These are phyloP conservation scores for Lactarius hengduanensis DNA, from an alignment of 768 basidiomycete genomes.

Conservation along the genomic window DNA sequence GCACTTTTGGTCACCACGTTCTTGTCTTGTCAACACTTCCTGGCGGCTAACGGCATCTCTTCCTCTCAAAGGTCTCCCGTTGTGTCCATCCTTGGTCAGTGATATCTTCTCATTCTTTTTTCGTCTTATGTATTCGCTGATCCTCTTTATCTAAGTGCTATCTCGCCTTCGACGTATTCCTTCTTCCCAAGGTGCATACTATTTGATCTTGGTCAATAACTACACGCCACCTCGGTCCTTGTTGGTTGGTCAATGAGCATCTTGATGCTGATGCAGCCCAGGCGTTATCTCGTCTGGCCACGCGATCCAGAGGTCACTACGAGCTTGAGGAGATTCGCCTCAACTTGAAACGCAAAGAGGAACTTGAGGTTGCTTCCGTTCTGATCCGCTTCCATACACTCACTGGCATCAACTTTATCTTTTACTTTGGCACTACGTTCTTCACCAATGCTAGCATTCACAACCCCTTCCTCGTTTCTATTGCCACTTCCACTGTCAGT, in stretches of 20 bases:
- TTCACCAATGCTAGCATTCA: slow-evolving; percentile 45
- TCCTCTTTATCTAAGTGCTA: slow-evolving; percentile 41
- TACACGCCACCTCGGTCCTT: slow-evolving; percentile 36
- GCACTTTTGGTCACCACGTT: slow-evolving; percentile 45
- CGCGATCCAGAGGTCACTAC: slow-evolving; percentile 54
- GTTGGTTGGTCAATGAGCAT: slow-evolving; percentile 72
- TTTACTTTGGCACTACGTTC: slow-evolving; percentile 48
- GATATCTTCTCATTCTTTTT: slow-evolving; percentile 12
- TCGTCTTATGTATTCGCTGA: background rate
- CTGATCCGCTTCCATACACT: slow-evolving; percentile 71
- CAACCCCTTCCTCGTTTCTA: slow-evolving; percentile 54
- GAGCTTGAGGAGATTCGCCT: slow-evolving; percentile 53
- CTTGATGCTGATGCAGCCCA: slow-evolving; percentile 53
- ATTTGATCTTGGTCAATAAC: background rate
- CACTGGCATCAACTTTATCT: slow-evolving; percentile 78
- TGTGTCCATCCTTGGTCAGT: slow-evolving; percentile 60
- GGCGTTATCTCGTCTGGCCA: slow-evolving; percentile 62
- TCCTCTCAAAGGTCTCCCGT: slow-evolving; percentile 50
- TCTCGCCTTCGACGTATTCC: slow-evolving; percentile 69
- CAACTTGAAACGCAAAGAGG: slow-evolving; percentile 62
- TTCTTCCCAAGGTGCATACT: slow-evolving; percentile 54
- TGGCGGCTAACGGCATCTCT: slow-evolving; percentile 35
- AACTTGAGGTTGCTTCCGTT: slow-evolving; percentile 62
- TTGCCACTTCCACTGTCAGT: slow-evolving; percentile 75
- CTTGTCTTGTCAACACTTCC: slow-evolving; percentile 28